A percentile compares a stretch with the other conserved stretches of the same genome.
Conservation (phyloP, 148 eudicot genomes). For the Rhododendron griersonianum region DNA sequence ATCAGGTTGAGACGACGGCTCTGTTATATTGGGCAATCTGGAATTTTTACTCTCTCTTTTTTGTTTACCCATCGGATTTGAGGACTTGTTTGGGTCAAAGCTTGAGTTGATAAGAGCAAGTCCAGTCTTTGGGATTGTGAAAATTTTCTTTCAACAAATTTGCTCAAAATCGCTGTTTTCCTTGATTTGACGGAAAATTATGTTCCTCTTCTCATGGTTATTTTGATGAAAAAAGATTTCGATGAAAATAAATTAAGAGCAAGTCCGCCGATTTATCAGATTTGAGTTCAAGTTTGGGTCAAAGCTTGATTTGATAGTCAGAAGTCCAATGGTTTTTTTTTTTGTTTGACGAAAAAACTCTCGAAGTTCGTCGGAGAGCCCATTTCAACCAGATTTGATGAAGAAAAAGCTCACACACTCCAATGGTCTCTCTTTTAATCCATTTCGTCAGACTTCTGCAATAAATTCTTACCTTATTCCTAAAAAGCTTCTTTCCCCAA, state of each 20-base stretch:
- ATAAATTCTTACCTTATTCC: neutral
- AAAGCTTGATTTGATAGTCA: neutral
- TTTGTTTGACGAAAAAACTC: neutral
- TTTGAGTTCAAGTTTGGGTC: neutral
- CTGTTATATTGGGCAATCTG: neutral
- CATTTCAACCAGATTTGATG: neutral
- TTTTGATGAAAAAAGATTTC: neutral
- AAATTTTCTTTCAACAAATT: neutral
- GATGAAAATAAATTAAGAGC: no score
- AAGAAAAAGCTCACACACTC: neutral
- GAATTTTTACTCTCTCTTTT: neutral
- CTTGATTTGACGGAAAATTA: neutral
- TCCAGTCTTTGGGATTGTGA: neutral
- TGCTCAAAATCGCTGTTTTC: neutral
- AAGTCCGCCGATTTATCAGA: neutral
- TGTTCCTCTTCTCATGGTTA: neutral
- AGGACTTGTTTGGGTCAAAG: neutral
- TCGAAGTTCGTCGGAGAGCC: neutral
- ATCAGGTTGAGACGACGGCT: constrained; percentile 33
- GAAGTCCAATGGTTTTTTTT: neutral
- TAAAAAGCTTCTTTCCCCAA: neutral
- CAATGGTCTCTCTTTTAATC: neutral
- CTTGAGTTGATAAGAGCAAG: neutral
- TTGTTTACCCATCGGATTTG: neutral
- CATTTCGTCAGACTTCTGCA: neutral